Base-by-base conservation (phyloP, 2,329 filamentous ascomycete genomes). In the Metarhizium album region DNA sequence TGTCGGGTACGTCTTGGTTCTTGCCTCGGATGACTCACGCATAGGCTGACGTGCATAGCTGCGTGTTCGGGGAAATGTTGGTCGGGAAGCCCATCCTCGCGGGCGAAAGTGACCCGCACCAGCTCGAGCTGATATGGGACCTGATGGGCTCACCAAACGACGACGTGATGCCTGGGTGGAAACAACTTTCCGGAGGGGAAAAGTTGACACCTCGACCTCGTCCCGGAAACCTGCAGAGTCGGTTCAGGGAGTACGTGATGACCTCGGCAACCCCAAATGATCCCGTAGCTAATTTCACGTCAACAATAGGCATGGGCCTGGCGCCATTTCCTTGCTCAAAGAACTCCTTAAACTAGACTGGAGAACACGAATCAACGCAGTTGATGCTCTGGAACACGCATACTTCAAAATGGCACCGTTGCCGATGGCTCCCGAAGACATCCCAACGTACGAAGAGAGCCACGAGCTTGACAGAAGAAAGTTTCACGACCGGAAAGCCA, bases 31-130 rank as follows among this genome's bases (percentile, higher is more conserved):
- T 23, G 20, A 14, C 9, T 24, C 7, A 24, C 8, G 6, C 23
- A 14, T 9, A 20, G 33, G 42, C 63, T 65, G 49, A 67, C 48
- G 31, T 29, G n/a, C 29, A 24, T 52, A 90, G 86, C n/a, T 98
- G 93, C 64, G 90, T 98, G 2, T 96, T 98, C 69, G 93, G 90
- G 48, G 93, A 98, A 66, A 98, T 98, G 91, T 85, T 96, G 57
- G 82, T 89, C 59, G 84, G 89, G 37, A 95, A 91, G 65, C 93
- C 93, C 0, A 97, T 98, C 49, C 76, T 98, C 42, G 81, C 90
- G 7, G 93, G 93, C 13, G 89, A 88, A 57, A 94, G 86, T 59
- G 93, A 98, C 62, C 70, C 81, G 6, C 85, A 96, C 62, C 93
- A 98, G 67, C 82, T 94, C 13, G 86, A 95, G 13, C 82, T 95